These are phyloP conservation scores for Ramaria sp. DNA, from an alignment of 768 basidiomycete species.

Conservation along the genomic window DNA sequence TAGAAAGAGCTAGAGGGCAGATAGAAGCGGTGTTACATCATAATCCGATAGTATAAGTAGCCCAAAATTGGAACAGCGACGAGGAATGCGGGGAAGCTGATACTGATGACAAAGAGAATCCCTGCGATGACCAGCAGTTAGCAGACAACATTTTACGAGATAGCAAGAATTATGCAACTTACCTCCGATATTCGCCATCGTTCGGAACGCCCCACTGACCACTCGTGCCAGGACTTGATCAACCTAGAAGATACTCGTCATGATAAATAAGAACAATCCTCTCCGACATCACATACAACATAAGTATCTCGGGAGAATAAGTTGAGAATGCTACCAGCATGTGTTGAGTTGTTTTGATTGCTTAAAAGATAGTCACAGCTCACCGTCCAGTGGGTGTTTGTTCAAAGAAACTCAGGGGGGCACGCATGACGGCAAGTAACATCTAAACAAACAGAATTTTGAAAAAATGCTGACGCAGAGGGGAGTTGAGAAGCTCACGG, in stretches of 20 bases:
- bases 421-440: slow-evolving; percentile 68
- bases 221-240: slow-evolving; percentile 77
- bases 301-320: slow-evolving; percentile 85
- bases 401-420: slow-evolving; percentile 86
- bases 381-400: slow-evolving; percentile 76
- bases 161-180: no score
- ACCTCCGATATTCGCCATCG: slow-evolving; percentile 42
- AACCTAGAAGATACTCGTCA: slow-evolving; percentile 27
- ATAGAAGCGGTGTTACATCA: slow-evolving; percentile 41
- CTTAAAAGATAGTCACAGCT: slow-evolving; percentile 11
- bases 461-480: background rate
- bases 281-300: slow-evolving; percentile 25
- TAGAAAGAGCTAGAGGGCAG: background rate
- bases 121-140: slow-evolving; percentile 13
- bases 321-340: slow-evolving; percentile 60
- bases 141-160: no score
- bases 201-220: slow-evolving; percentile 61
- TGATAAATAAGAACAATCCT: background rate
- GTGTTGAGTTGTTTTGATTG: background rate
- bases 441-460: slow-evolving; percentile 35
- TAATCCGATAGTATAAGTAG: slow-evolving; percentile 72
- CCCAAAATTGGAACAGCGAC: slow-evolving; percentile 63
- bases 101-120: slow-evolving; percentile 51
- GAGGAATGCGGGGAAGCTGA: slow-evolving; percentile 75
- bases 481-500: slow-evolving; percentile 29